Conservation (phyloP, 1,139 yeast genomes). For the Kluyveromyces sp. region DNA sequence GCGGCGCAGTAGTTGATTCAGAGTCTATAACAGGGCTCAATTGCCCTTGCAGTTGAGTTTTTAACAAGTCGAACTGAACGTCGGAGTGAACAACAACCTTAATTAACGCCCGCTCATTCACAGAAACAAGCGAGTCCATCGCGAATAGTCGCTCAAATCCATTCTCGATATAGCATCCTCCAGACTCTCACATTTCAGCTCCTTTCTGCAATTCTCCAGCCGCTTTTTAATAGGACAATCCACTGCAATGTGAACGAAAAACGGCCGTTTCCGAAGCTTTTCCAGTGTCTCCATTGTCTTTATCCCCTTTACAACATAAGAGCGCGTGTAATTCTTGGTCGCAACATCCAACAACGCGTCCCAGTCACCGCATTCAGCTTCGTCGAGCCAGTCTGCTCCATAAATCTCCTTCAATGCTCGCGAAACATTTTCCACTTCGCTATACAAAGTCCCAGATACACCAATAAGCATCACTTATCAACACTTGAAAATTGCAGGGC, state of each 20-base stretch:
- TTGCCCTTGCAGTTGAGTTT: constrained; percentile 45
- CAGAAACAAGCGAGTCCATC: constrained; percentile 35
- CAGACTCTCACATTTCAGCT: constrained; percentile 1
- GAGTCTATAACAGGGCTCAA: constrained; percentile 44
- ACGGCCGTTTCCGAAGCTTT: constrained; percentile 64
- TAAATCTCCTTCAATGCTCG: constrained; percentile 14
- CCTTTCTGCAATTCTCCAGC: constrained; percentile 36
- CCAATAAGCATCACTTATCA: constrained; percentile 19
- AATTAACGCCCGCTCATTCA: constrained; percentile 41
- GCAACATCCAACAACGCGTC: constrained; percentile 51
- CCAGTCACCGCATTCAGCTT: constrained; percentile 32
- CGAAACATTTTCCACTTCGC: constrained; percentile 19
- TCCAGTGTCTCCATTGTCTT: constrained; percentile 39
- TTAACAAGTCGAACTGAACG: constrained; percentile 43
- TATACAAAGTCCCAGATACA: constrained; percentile 23
- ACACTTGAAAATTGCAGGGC: too few species aligned
- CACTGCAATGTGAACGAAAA: constrained; percentile 70
- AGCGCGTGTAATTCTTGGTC: constrained; percentile 60
- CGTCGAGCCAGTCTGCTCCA: constrained; percentile 21
- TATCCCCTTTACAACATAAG: constrained; percentile 55
- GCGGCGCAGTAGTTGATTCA: constrained; percentile 36
- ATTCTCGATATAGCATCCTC: constrained; percentile 10
- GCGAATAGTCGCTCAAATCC: constrained; percentile 15
- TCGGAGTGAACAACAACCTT: constrained; percentile 51
- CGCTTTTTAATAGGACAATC: constrained; percentile 66